These are phyloP conservation scores for Rubia occidens DNA, from an alignment of 305 asterid genomes.

Conservation along the genomic window DNA sequence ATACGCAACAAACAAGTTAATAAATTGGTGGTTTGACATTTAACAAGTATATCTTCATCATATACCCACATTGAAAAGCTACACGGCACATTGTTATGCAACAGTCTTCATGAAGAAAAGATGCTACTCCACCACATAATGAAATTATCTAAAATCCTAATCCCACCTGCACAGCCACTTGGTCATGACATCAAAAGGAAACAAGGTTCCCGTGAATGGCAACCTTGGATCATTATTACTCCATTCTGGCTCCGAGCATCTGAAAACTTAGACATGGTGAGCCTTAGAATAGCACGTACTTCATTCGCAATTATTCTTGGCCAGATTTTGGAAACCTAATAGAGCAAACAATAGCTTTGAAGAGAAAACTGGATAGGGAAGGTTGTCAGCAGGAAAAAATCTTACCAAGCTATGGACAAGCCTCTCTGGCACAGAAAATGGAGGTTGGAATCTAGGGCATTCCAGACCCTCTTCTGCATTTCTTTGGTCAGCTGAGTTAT, in stretches of 20 bases:
- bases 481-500: constrained; percentile 36
- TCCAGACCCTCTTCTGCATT: constrained; percentile 41
- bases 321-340: constrained; percentile 41
- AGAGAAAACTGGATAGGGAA: constrained; percentile 20
- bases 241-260: constrained; percentile 88
- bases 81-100: constrained; percentile 23
- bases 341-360: constrained; percentile 29
- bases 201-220: constrained; percentile 81
- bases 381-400: constrained; percentile 17
- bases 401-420: constrained; percentile 76
- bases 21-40: constrained; percentile 16
- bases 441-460: constrained; percentile 48
- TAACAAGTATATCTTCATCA: constrained; percentile 11
- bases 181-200: constrained; percentile 76
- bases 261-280: constrained; percentile 84
- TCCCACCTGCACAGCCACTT: constrained; percentile 91
- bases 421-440: constrained; percentile 53
- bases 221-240: constrained; percentile 68
- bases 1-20: constrained; percentile 16
- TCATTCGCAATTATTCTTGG: constrained; percentile 39
- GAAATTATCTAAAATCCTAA: constrained; percentile 58
- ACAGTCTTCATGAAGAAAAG: constrained; percentile 36
- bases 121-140: constrained; percentile 40
- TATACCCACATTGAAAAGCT: constrained; percentile 24
- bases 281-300: constrained; percentile 56